Base-by-base conservation (phyloP, 2,329 filamentous ascomycete species). In the Parascedosporium putredinis region DNA sequence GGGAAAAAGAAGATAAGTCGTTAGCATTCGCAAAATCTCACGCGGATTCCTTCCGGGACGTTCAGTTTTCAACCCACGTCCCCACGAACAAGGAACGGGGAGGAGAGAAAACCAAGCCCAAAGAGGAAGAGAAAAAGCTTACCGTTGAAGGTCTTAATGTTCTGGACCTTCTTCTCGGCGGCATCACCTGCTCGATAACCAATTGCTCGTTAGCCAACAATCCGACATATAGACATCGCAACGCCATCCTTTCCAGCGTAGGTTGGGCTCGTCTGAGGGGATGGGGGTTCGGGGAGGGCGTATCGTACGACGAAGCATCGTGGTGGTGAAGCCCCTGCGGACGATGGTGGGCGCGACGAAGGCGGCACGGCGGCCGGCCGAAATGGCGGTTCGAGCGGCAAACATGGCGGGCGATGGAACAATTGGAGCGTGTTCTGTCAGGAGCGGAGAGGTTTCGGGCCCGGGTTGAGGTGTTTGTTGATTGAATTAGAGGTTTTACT, bases 341-440 rank as follows among this genome's bases (percentile, higher is more conserved):
- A 74, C 66, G 55, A 69, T 67, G n/a, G n/a, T n/a, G 50, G 61
- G 47, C 51, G 67, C 60, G 54, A 72, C 69, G 62, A 73, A 72
- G 53, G 73, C 79, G 54, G 62, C 67, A 57, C 48, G 52, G 55
- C 80, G 77, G 62, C 78, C 79, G 63, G 72, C 77, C 58, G 74
- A 69, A 57, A 79, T 62, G 64, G 74, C 78, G 62, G 79, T 73
- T 64, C 80, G 80, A 73, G 81, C 76, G 64, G 83, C 64, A 60
- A 83, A 79, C 80, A 84, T 82, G 53, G 55, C 54, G 52, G 56
- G 52, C 50, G 9, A 16, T 42, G 38, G 20, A 10, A 51, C 43
- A 51, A 54, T 53, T 56, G 57, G 52, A 54, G 54, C 53, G 51
- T 47, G 45, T 36, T 58, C 53, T 54, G 49, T 51, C 22, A 6